A percentile compares a stretch with the other conserved stretches of the same genome.
Evolutionary conservation across 148 eudicot species (phyloP).

Genomic region (Rhododendron simsii): DNA sequence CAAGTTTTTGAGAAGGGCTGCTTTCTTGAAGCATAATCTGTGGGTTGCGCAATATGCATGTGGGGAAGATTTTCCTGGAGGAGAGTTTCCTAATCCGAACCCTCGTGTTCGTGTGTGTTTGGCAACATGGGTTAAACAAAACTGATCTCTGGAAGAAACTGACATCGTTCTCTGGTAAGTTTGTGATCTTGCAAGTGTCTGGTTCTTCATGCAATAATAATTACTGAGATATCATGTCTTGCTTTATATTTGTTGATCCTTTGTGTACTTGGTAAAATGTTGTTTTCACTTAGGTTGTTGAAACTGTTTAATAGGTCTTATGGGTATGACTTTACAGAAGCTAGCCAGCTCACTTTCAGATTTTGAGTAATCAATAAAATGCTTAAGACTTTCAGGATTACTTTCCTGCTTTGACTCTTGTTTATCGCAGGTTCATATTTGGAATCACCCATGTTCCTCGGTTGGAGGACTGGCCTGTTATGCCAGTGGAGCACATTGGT

Average conservation of each 20-base stretch:
- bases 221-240: neutral
- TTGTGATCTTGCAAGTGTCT: neutral
- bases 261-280: neutral
- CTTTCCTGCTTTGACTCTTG: neutral
- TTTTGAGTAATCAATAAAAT: neutral
- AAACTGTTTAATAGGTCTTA: neutral
- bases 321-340: neutral
- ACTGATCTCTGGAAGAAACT: conserved; percentile 84
- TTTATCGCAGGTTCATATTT: conserved; percentile 71
- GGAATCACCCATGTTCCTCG: conserved; percentile 95
- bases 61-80: conserved; percentile 88
- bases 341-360: neutral
- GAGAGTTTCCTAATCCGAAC: conserved; percentile 96
- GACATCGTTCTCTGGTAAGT: conserved; percentile 89
- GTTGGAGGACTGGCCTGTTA: conserved; percentile 98
- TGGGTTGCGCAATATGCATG: conserved; percentile 84
- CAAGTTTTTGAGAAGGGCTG: conserved; percentile 86
- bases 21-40: conserved; percentile 93
- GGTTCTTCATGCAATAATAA: neutral
- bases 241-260: neutral
- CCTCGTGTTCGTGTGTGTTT: conserved; percentile 95
- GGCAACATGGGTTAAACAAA: conserved; percentile 87
- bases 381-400: conserved; percentile 7
- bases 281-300: neutral
- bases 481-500: conserved; percentile 91